Conservation (phyloP, 2,329 filamentous ascomycete genomes). For the Ophiostoma piceae region DNA sequence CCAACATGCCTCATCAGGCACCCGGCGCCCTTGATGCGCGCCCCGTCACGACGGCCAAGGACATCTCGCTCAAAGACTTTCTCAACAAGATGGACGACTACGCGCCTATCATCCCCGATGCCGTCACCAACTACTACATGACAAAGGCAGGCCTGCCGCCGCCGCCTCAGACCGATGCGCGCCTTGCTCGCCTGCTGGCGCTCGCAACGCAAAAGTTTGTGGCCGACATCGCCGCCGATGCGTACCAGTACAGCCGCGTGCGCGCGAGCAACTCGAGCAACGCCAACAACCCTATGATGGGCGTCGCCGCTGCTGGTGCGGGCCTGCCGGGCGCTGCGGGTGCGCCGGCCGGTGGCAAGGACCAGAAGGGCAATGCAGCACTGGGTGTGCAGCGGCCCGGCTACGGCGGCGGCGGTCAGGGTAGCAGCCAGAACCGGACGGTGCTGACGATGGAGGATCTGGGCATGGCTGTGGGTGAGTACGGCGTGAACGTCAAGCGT, state of each 20-base stretch:
- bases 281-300: constrained; percentile 84
- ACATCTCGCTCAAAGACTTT: constrained; percentile 87
- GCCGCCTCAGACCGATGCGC: constrained; percentile 81
- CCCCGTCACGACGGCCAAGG: constrained; percentile 63
- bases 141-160: constrained; percentile 91
- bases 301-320: constrained; percentile 63
- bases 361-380: constrained; percentile 55
- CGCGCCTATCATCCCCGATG: constrained; percentile 95
- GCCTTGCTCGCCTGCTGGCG: constrained; percentile 85
- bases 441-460: constrained; percentile 98
- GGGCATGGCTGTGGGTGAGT: constrained; percentile 96
- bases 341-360: constrained; percentile 44
- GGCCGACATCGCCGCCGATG: constrained; percentile 92
- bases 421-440: constrained; percentile 81
- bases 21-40: constrained; percentile 17
- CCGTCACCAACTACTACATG: constrained; percentile 96
- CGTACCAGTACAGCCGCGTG: constrained; percentile 96
- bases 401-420: constrained; percentile 82
- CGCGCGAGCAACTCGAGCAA: constrained; percentile 78
- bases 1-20: background rate
- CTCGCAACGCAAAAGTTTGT: constrained; percentile 99
- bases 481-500: constrained; percentile 94
- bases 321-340: constrained; percentile 38
- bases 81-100: constrained; percentile 96
- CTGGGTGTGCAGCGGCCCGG: constrained; percentile 71